A percentile compares a stretch with the other conserved stretches of the same genome.
phyloP scores from a whole-genome alignment of 2,329 filamentous ascomycete species.

The Acrodontium crateriforme region DNA sequence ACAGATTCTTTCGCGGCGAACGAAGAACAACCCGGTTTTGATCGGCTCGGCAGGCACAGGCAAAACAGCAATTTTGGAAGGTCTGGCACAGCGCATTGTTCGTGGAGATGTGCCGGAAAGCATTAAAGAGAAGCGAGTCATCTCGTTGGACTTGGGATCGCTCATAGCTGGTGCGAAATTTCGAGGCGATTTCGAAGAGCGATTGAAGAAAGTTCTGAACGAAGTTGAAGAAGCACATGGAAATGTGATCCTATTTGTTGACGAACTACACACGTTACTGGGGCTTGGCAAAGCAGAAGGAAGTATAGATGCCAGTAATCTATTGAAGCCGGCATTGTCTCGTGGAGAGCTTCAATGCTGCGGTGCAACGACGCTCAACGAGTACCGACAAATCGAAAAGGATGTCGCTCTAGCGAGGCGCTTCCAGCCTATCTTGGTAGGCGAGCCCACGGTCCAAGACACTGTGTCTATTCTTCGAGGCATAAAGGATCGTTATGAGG shows the following conservation, averaged over 20 bases:
- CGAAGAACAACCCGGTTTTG: conserved; percentile 93
- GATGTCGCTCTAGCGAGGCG: conserved; percentile 83
- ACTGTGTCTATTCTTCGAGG: conserved; percentile 91
- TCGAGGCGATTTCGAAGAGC: conserved; percentile 88
- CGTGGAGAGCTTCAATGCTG: conserved; percentile 90
- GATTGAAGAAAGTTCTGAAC: conserved; percentile 77
- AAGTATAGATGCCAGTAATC: conserved; percentile 88
- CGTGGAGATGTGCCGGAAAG: conserved; percentile 89
- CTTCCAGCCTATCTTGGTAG: conserved; percentile 91
- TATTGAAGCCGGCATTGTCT: conserved; percentile 86
- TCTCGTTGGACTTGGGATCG: conserved; percentile 76
- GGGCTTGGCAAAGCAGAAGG: conserved; percentile 91
- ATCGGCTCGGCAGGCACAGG: conserved; percentile 84
- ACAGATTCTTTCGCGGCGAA: conserved; percentile 79
- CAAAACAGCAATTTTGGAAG: conserved; percentile 88
- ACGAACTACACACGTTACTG: conserved; percentile 82
- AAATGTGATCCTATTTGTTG: conserved; percentile 84
- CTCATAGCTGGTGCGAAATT: conserved; percentile 95
- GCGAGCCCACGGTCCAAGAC: conserved; percentile 78
- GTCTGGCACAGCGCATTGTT: conserved; percentile 78
- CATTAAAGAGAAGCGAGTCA: conserved; percentile 84
- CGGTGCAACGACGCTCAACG: conserved; percentile 81
- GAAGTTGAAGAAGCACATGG: conserved; percentile 85
- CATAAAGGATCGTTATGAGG: conserved; percentile 95
- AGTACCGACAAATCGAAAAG: conserved; percentile 90